These are phyloP conservation scores for Dioscorea cayenensis DNA, from an alignment of 116 monocot species.

Conservation along the genomic window DNA sequence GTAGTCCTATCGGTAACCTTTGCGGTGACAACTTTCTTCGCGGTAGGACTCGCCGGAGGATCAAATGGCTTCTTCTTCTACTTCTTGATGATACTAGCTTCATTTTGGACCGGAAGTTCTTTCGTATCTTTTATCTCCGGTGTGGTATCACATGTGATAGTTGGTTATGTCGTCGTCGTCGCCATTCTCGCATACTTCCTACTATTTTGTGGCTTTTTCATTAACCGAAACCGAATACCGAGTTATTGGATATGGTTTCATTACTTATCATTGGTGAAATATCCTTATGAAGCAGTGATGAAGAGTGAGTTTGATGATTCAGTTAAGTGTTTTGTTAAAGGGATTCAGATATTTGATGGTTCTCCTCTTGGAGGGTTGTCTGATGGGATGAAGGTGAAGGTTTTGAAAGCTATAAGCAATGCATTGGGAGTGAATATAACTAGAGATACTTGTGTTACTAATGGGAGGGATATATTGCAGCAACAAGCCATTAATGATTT, in stretches of 20 bases:
- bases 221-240: slow-evolving; percentile 44
- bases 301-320: slow-evolving; percentile 50
- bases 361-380: slow-evolving; percentile 31
- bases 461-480: slow-evolving; percentile 32
- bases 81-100: slow-evolving; percentile 39
- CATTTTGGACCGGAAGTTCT: slow-evolving; percentile 66
- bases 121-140: slow-evolving; percentile 80
- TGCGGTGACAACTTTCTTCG: slow-evolving; percentile 55
- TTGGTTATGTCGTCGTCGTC: slow-evolving; percentile 51
- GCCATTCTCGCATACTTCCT: slow-evolving; percentile 64
- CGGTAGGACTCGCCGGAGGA: slow-evolving; percentile 69
- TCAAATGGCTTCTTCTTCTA: slow-evolving; percentile 41
- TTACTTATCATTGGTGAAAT: slow-evolving; percentile 70
- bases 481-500: slow-evolving; percentile 46
- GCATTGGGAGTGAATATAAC: slow-evolving; percentile 24
- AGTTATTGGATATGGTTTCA: slow-evolving; percentile 84
- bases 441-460: slow-evolving; percentile 40
- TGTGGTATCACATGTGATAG: slow-evolving; percentile 42
- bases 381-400: slow-evolving; percentile 18
- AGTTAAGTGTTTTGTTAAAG: slow-evolving; percentile 41
- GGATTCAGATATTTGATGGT: slow-evolving; percentile 54
- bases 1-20: slow-evolving; percentile 51
- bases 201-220: slow-evolving; percentile 71
- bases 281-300: slow-evolving; percentile 58
- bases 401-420: slow-evolving; percentile 44